Base-by-base conservation (phyloP, 2,329 filamentous ascomycete species). In the Penicillium verrucosum region DNA sequence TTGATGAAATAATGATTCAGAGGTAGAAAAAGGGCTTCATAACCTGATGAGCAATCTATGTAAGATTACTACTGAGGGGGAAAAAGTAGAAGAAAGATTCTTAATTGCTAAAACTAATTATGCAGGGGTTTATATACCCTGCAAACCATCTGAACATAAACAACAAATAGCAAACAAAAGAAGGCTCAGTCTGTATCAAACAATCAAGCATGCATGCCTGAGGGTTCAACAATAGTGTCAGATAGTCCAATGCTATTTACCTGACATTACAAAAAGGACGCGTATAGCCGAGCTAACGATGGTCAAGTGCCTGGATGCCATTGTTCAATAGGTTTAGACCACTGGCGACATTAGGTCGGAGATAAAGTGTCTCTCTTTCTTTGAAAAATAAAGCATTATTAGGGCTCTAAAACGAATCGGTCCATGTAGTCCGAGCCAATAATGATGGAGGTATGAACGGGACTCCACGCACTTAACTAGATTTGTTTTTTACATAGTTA, bases 261-360 rank as follows among this genome's bases (percentile, higher is more conserved):
- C 54, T 60, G 49, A 61, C 41, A 52, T 51, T 51, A 46, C 30
- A n/a, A 40, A 42, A 53, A 40, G 51, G 61, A 62, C 59, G 57
- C 59, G 54, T 65, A 62, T 54, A 60, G 44, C 58, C 23, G 54
- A 58, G 48, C 57, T 43, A 60, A 36, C 41, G 38, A 29, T 51
- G 30, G 44, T 49, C 36, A 49, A 56, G 29, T 49, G 46, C 16
- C 10, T 43, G n/a, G 54, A 23, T 27, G 16, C 41, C 49, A 29
- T 50, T 37, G 27, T 32, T 36, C 37, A 52, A 42, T 38, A 36
- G 37, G 37, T 44, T 45, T 50, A n/a, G 38, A 10, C 25, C 18
- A 44, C 40, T 57, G 42, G 29, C 41, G 49, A 47, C 57, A 46
- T 64, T 56, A 57, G 56, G 43, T n/a, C 49, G 41, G 44, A 46